Conservation (phyloP, 1,139 yeast species). For the Saccharomyces hybrid region DNA sequence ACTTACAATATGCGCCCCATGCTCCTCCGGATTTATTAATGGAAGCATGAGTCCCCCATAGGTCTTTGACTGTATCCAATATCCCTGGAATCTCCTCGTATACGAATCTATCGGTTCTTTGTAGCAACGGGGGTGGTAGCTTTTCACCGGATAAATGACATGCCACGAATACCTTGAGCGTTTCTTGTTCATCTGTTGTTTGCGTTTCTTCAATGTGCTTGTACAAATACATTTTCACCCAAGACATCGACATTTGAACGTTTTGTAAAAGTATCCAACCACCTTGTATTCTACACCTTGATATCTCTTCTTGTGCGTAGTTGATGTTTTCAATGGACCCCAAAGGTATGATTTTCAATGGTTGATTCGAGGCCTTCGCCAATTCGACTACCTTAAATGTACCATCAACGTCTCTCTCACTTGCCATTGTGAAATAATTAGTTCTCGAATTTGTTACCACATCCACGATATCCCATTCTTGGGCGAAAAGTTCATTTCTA, state of each 20-base stretch:
- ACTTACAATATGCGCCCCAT: constrained; percentile 43
- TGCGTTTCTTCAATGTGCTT: constrained; percentile 9
- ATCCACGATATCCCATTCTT: neutral
- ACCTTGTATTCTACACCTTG: constrained; percentile 40
- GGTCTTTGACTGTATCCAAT: constrained; percentile 40
- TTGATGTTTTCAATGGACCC: constrained; percentile 66
- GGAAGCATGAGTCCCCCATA: constrained; percentile 24
- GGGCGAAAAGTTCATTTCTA: neutral
- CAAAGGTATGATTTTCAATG: constrained; percentile 50
- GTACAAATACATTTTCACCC: constrained; percentile 41
- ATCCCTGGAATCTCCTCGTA: constrained; percentile 57
- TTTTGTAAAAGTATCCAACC: constrained; percentile 73
- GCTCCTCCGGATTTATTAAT: constrained; percentile 28
- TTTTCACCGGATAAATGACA: constrained; percentile 13
- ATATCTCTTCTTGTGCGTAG: constrained; percentile 49
- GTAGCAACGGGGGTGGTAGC: constrained; percentile 49
- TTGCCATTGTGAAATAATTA: constrained; percentile 41
- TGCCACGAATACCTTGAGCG: constrained; percentile 1
- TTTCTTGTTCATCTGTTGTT: neutral
- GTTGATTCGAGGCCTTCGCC: constrained; percentile 30
- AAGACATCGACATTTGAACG: constrained; percentile 60
- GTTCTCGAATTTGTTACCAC: constrained; percentile 3
- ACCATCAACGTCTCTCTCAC: constrained; percentile 62
- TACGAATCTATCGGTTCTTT: constrained; percentile 16
- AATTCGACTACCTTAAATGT: constrained; percentile 45